Conservation (phyloP, 257 asterid species). For the Solanum sitiens region DNA sequence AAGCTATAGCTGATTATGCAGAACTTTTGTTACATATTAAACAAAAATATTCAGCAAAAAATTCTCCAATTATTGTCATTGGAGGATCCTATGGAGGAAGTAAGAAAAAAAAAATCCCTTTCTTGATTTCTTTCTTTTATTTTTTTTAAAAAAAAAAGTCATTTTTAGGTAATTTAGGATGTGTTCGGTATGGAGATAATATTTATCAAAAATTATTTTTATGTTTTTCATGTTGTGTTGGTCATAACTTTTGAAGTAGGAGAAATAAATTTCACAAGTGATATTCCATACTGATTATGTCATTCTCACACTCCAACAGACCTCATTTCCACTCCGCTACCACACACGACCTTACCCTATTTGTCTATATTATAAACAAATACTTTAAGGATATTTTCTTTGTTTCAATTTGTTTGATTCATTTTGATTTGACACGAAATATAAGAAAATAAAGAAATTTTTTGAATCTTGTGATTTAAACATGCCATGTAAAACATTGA, state of each 20-base stretch:
- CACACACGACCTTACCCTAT: no score
- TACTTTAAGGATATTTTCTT: no score
- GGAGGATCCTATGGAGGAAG: slow-evolving; percentile 92
- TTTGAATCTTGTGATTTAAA: no score
- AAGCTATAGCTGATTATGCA: slow-evolving; percentile 81
- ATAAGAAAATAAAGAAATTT: background rate
- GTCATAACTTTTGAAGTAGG: background rate
- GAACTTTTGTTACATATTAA: slow-evolving; percentile 44
- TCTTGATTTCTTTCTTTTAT: no score
- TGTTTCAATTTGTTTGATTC: background rate
- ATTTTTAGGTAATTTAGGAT: background rate
- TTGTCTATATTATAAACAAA: no score
- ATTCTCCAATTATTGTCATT: slow-evolving; percentile 57
- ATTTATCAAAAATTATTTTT: background rate
- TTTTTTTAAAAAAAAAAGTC: no score
- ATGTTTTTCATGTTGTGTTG: background rate
- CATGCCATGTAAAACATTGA: no score
- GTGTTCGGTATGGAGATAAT: background rate
- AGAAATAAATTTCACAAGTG: no score
- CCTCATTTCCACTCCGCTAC: no score
- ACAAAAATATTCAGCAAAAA: slow-evolving; percentile 24
- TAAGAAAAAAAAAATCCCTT: background rate
- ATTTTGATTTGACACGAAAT: background rate
- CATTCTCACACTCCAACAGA: no score
- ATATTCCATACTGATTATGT: no score